Evolutionary conservation across 192 early-diverging fungal genomes (phyloP).

Genomic region (Pilaira anomala): DNA sequence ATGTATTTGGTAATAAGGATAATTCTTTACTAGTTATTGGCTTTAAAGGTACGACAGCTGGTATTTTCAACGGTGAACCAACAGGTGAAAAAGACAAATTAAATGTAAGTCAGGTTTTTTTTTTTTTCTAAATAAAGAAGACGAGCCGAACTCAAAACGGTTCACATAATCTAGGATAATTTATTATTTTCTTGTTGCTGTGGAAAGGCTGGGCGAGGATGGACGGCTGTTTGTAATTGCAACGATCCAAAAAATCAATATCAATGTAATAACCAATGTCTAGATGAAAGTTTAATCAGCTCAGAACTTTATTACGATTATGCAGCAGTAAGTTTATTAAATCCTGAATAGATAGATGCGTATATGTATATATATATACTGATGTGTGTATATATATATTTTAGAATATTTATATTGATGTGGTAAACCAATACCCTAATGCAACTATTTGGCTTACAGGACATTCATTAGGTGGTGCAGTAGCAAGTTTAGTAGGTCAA

Average conservation of each 20-base stretch:
- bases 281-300: slow-evolving; percentile 57
- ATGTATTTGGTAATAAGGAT: slow-evolving; percentile 73
- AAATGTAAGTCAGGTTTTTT: slow-evolving; percentile 63
- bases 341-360: not conserved
- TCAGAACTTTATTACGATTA: slow-evolving; percentile 67
- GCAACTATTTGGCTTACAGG: slow-evolving; percentile 79
- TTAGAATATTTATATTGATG: slow-evolving; percentile 66
- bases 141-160: not conserved
- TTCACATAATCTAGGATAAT: slow-evolving; percentile 64
- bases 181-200: slow-evolving; percentile 96
- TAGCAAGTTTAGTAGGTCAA: slow-evolving; percentile 73
- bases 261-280: slow-evolving; percentile 59
- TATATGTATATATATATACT: slow-evolving; percentile 23
- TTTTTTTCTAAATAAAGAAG: not conserved
- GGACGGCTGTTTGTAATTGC: slow-evolving; percentile 87
- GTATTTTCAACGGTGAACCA: slow-evolving; percentile 61
- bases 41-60: slow-evolving; percentile 83
- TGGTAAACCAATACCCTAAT: slow-evolving; percentile 62
- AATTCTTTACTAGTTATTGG: slow-evolving; percentile 74
- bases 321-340: slow-evolving; percentile 44
- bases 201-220: slow-evolving; percentile 74
- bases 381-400: slow-evolving; percentile 38
- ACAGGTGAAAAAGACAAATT: slow-evolving; percentile 72
- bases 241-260: slow-evolving; percentile 43
- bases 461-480: slow-evolving; percentile 80